Evolutionary conservation across 2,329 filamentous ascomycete genomes (phyloP).

Genomic region (Grosmannia serpens): DNA sequence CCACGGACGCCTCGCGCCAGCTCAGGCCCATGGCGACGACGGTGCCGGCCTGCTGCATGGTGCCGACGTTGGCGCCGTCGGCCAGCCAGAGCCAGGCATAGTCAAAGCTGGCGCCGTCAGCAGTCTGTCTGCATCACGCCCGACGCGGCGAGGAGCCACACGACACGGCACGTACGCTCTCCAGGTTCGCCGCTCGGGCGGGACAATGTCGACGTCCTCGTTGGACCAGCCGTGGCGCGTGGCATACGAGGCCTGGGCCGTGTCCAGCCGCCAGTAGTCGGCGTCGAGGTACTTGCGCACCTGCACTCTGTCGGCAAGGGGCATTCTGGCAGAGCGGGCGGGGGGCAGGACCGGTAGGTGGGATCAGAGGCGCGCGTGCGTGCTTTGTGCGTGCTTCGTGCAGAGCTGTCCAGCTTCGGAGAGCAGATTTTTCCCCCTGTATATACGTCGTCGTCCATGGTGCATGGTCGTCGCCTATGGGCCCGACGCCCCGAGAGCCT

Average conservation of each 20-base stretch:
- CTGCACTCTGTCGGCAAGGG: background rate
- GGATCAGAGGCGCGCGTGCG: no score
- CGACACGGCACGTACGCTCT: background rate
- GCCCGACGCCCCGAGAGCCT: background rate
- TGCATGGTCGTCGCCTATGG: no score
- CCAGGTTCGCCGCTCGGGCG: background rate
- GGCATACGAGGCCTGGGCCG: background rate
- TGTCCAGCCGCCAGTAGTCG: constrained; percentile 4
- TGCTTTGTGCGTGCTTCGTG: no score
- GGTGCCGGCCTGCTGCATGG: constrained; percentile 15
- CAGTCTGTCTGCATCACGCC: background rate
- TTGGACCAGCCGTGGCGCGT: constrained; percentile 4
- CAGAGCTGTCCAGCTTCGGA: no score
- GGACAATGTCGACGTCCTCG: constrained; percentile 2
- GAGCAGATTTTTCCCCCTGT: no score
- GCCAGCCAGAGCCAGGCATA: constrained; percentile 15
- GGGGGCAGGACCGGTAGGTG: no score
- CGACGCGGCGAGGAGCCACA: no score
- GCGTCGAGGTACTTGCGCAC: background rate
- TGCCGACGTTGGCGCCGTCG: constrained; percentile 15
- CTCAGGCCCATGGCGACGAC: constrained; percentile 14
- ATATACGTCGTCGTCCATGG: no score
- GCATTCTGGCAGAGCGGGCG: background rate
- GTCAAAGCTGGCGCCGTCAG: constrained; percentile 5
- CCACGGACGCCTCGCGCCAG: constrained; percentile 14